Evolutionary conservation across 192 early-diverging fungal species (phyloP).

Genomic region (Linnemannia zychae): DNA sequence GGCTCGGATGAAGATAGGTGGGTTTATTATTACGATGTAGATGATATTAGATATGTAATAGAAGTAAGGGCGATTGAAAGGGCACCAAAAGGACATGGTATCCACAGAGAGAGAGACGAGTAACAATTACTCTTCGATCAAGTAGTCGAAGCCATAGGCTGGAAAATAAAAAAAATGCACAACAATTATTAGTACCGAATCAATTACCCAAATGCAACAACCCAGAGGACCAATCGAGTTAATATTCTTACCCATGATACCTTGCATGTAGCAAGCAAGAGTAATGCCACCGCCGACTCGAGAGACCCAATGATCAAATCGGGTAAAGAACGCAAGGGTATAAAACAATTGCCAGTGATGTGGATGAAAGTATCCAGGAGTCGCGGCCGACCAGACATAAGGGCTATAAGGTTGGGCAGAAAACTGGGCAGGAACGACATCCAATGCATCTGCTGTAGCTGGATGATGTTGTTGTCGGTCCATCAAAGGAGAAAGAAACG

Average conservation of each 20-base stretch:
- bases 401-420: constrained; percentile 24
- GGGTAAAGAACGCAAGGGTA: constrained; percentile 82
- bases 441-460: not conserved
- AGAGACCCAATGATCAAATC: constrained; percentile 79
- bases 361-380: constrained; percentile 66
- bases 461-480: not conserved
- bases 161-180: not conserved
- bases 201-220: not conserved
- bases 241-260: constrained; percentile 62
- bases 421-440: not conserved
- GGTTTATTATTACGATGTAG: not conserved
- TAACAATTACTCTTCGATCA: constrained; percentile 59
- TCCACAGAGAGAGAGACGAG: not conserved
- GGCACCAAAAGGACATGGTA: not conserved
- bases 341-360: constrained; percentile 93
- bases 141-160: constrained; percentile 71
- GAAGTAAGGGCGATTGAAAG: not conserved
- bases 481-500: constrained; percentile 5
- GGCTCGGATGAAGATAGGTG: not conserved
- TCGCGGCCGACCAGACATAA: constrained; percentile 45
- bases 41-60: not conserved
- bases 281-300: constrained; percentile 76
- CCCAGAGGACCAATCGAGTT: not conserved
- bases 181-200: not conserved
- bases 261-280: constrained; percentile 81